Conservation (phyloP, 1,284 basidiomycete genomes). For the Rugosomyces carneus region DNA sequence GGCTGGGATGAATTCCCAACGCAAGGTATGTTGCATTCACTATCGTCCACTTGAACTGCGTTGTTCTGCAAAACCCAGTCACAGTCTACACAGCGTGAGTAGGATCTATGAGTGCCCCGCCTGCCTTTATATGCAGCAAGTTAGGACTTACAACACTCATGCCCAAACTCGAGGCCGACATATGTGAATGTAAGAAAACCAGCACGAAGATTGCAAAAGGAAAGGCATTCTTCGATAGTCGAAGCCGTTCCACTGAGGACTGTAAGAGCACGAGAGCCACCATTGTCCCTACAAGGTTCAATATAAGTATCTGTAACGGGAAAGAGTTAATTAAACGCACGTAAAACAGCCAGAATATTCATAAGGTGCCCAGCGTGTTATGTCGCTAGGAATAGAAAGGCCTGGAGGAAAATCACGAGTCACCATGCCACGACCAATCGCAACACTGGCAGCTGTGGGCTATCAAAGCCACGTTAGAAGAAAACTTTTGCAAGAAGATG, state of each 20-base stretch:
- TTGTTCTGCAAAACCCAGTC: constrained; percentile 15
- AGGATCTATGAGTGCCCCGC: background rate
- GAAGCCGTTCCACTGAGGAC: constrained; percentile 1
- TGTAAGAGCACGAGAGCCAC: constrained; percentile 8
- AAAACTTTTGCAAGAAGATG: background rate
- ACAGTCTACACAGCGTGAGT: constrained; percentile 5
- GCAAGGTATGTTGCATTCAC: constrained; percentile 13
- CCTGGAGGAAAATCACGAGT: constrained; percentile 11
- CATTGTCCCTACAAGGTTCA: constrained; percentile 2
- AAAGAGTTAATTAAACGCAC: background rate
- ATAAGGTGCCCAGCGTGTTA: constrained; percentile 9
- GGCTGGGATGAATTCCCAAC: constrained; percentile 13
- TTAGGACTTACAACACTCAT: constrained; percentile 9
- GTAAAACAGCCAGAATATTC: constrained; percentile 2
- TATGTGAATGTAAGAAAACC: constrained; percentile 13
- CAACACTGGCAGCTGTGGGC: background rate
- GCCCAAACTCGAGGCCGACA: constrained; percentile 9
- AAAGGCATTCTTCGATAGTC: constrained; percentile 8
- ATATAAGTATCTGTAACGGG: background rate
- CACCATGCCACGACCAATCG: background rate
- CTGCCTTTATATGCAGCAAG: background rate
- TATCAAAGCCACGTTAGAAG: too few relatives aligned
- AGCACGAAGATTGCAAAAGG: constrained; percentile 6
- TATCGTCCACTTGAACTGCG: constrained; percentile 12
- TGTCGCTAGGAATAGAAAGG: constrained; percentile 12